Evolutionary conservation across 176 grass and related monocot species (phyloP).

Genomic region (Triticum monococcum): DNA sequence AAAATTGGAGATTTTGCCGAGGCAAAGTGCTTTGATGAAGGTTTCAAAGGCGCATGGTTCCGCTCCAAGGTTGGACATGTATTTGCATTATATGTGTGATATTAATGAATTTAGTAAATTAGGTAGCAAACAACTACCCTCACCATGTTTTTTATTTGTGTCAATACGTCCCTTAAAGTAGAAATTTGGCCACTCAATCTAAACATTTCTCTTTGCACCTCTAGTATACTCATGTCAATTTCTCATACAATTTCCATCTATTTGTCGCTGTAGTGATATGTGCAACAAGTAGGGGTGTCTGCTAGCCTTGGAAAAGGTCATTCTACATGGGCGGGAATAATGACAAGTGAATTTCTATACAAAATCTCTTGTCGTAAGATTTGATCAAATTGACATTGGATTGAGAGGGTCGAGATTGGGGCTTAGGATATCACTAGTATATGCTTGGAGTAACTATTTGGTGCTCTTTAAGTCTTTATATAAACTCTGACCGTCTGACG

Average conservation of each 20-base stretch:
- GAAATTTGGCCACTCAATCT: neutral
- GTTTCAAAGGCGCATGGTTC: conserved; percentile 66
- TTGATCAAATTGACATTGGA: neutral
- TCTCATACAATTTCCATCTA: neutral
- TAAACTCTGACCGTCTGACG: neutral
- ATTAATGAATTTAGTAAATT: neutral
- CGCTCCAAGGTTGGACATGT: conserved; percentile 50
- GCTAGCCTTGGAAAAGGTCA: neutral
- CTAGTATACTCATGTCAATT: neutral
- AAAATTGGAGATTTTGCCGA: conserved; percentile 47
- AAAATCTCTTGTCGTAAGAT: neutral
- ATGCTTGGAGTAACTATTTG: neutral
- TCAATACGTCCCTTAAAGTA: neutral
- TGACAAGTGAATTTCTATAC: neutral
- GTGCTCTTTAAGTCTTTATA: neutral
- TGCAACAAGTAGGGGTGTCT: no score
- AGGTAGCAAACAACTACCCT: neutral
- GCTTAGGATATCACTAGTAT: neutral
- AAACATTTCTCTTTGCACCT: neutral
- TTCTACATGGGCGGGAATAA: neutral
- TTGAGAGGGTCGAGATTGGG: neutral
- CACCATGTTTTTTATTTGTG: no score
- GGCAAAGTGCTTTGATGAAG: conserved; percentile 24
- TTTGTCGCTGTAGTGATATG: neutral
- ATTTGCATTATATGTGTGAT: no score